Base-by-base conservation (phyloP, 2,329 filamentous ascomycete species). In the Chrysoporthe austroafricana region DNA sequence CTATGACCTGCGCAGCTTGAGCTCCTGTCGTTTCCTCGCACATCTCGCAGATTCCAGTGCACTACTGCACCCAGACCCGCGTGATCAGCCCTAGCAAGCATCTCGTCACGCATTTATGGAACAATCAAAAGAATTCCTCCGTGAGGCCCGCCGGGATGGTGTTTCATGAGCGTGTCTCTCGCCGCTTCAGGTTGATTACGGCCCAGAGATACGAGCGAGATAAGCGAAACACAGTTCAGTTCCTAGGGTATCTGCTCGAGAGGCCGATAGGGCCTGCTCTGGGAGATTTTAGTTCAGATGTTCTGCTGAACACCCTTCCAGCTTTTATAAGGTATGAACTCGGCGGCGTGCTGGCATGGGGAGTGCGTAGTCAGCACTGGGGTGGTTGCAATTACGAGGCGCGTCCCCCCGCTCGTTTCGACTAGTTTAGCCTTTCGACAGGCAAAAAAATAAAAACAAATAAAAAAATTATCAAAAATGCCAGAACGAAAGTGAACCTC, bases 151-250 rank as follows among this genome's bases (percentile, higher is more conserved):
- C 34, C 32, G 7, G 54, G 54, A 57, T 39, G 34, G 54, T 57
- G 54, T 57, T 57, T 57, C 54, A 57, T 21, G 7, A 57, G 54
- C 32, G 54, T 57, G 34, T 57, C 54, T 34, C 54, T 21, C 34
- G 34, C 34, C 54, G 26, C 54, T 57, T 57, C 54, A 57, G 16
- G 54, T 57, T 57, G 54, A 57, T 57, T 57, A 39, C 32, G 18
- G 34, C 32, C 54, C 54, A 6, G 32, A 39, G 34, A 13, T 39
- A 16, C 16, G 14, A 16, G 32, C 32, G 16, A 6, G 34, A 18
- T 36, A 13, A 57, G 32, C 54, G 54, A 57, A 57, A 57, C 54
- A 32, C 26, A 32, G 32, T 54, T 16, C 13, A 54, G 26, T 13
- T 16, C 32, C 50, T 14, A 54, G 48, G 48, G n/a, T 52, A 5